Conservation (phyloP, 257 asterid genomes). For the Scutellaria barbata region DNA sequence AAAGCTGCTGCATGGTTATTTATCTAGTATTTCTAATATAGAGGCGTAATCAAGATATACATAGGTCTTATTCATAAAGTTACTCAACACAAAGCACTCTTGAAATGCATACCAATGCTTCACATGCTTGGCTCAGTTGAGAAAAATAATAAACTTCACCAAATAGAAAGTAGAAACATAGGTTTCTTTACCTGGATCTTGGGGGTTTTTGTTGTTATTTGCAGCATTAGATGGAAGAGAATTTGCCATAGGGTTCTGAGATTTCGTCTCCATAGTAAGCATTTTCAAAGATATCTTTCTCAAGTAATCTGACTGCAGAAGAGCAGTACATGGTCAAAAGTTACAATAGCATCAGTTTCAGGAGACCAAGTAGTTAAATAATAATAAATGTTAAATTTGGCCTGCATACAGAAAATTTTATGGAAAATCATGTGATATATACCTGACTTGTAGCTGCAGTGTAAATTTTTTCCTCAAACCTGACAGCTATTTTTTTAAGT, state of each 20-base stretch:
- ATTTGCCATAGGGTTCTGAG: constrained; percentile 61
- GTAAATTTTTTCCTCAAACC: constrained; percentile 87
- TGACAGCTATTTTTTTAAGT: constrained; percentile 80
- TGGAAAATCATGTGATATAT: constrained; percentile 28
- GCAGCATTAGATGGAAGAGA: constrained; percentile 56
- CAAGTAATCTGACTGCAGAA: constrained; percentile 77
- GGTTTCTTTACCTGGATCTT: constrained; percentile 62
- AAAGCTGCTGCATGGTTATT: constrained; percentile 7
- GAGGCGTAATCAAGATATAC: not conserved
- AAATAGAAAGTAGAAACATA: constrained; percentile 3
- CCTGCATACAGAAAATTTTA: constrained; percentile 21
- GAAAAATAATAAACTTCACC: constrained; percentile 5
- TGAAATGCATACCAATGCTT: not conserved
- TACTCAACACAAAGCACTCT: constrained; percentile 5
- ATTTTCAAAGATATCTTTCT: constrained; percentile 87
- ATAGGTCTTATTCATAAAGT: not conserved
- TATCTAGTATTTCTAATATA: not conserved
- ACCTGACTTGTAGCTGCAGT: constrained; percentile 86
- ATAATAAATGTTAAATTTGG: constrained; percentile 16
- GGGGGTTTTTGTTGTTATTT: constrained; percentile 59
- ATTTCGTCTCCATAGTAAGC: constrained; percentile 83
- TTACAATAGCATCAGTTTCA: constrained; percentile 8
- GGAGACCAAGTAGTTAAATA: constrained; percentile 9
- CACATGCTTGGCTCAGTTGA: constrained; percentile 4
- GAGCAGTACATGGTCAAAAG: constrained; percentile 6